Conservation (phyloP, 2,329 filamentous ascomycete species). For the Fusarium anthophilum region DNA sequence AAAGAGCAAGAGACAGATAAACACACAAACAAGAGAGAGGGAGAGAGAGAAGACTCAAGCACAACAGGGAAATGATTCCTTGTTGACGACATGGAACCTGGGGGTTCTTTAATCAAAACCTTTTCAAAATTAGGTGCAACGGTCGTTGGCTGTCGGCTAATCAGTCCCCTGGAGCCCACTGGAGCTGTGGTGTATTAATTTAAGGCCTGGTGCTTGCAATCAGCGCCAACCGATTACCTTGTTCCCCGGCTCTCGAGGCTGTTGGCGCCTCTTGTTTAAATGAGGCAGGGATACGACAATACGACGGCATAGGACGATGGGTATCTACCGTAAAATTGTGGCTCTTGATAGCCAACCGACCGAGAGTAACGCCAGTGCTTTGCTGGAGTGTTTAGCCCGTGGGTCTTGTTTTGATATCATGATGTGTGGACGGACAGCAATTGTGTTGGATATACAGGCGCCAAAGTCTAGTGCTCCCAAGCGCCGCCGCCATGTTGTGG, state of each 20-base stretch:
- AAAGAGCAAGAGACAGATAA: background rate
- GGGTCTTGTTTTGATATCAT: conserved; percentile 5
- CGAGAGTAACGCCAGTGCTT: background rate
- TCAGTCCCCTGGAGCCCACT: conserved; percentile 9
- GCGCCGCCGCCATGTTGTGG: conserved; percentile 30
- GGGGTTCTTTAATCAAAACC: conserved; percentile 33
- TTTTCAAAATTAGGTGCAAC: conserved; percentile 22
- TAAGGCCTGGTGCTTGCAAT: conserved; percentile 34
- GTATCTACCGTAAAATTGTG: conserved; percentile 28
- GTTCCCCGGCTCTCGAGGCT: conserved; percentile 28
- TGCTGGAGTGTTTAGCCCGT: background rate
- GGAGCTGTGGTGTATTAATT: conserved; percentile 35
- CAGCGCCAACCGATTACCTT: conserved; percentile 32
- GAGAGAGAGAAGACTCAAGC: conserved; percentile 5
- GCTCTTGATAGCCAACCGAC: conserved; percentile 27
- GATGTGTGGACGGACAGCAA: conserved; percentile 4
- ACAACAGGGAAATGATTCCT: conserved; percentile 25
- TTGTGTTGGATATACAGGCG: conserved; percentile 24
- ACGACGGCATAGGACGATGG: conserved; percentile 27
- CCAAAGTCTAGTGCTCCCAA: conserved; percentile 23
- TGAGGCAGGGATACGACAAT: conserved; percentile 38
- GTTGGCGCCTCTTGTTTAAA: conserved; percentile 37
- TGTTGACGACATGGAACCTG: conserved; percentile 26
- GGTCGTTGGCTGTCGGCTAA: conserved; percentile 29
- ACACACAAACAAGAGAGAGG: background rate